A percentile compares a stretch with the other conserved stretches of the same genome.
Conservation (phyloP, 352 stramenopile genomes). For the Hyaloperonospora brassicae region DNA sequence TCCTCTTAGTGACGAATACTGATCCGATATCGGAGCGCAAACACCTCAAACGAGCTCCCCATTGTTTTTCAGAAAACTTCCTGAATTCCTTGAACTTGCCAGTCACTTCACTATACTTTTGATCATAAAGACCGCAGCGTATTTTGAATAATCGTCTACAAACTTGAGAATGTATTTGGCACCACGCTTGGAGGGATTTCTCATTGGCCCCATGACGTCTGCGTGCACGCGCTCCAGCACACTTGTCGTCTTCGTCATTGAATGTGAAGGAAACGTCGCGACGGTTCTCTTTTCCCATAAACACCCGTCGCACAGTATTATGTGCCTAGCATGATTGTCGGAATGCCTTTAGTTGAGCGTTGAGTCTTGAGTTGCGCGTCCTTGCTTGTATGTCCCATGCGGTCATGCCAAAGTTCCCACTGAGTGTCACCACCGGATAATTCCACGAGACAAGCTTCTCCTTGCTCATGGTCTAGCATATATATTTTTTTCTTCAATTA, state of each 20-base stretch:
- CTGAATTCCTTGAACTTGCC: conserved; percentile 13
- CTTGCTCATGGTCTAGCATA: neutral
- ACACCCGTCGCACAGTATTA: neutral
- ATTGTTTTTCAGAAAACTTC: conserved; percentile 12
- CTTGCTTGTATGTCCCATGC: neutral
- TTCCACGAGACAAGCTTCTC: neutral
- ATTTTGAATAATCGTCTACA: neutral
- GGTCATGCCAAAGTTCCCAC: neutral
- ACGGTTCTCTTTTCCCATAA: neutral
- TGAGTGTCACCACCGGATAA: neutral
- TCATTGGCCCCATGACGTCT: conserved; percentile 3
- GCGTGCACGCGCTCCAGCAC: neutral
- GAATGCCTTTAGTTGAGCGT: neutral
- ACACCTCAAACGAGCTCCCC: conserved; percentile 8
- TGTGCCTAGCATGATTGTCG: neutral
- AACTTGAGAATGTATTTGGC: neutral
- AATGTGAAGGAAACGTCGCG: neutral
- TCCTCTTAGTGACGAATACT: conserved; percentile 22
- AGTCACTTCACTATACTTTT: conserved; percentile 13
- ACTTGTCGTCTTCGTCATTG: neutral
- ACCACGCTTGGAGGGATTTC: conserved; percentile 1
- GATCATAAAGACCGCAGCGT: neutral
- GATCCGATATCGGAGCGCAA: conserved; percentile 26
- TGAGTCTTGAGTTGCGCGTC: neutral
- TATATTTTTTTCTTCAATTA: neutral